Conservation (phyloP, 805 yeast genomes). For the Saccharomycodes ludwigii region DNA sequence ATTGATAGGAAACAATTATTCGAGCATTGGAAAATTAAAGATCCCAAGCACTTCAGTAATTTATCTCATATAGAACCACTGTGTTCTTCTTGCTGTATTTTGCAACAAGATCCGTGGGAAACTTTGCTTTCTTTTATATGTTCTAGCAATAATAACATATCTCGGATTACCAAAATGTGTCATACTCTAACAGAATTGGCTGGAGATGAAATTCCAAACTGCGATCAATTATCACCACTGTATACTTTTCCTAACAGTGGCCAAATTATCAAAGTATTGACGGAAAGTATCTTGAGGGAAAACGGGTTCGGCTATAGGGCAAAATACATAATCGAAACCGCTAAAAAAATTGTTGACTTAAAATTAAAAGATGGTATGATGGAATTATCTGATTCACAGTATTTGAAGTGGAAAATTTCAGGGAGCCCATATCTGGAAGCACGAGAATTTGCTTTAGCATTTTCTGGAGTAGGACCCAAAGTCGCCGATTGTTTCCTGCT, state of each 20-base stretch:
- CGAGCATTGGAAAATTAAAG: conserved; percentile 1
- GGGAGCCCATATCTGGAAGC: conserved; percentile 7
- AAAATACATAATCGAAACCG: conserved; percentile 71
- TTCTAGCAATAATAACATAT: conserved; percentile 91
- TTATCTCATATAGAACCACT: no score
- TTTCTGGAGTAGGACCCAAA: conserved; percentile 91
- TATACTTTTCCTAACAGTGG: conserved; percentile 67
- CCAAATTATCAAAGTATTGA: conserved; percentile 28
- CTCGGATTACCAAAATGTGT: conserved; percentile 89
- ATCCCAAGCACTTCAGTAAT: no score
- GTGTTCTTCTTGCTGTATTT: conserved; percentile 53
- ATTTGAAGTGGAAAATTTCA: conserved; percentile 23
- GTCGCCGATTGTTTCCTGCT: conserved; percentile 94
- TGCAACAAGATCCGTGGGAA: conserved; percentile 97
- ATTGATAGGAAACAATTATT: background rate
- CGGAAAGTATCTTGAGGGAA: conserved; percentile 33
- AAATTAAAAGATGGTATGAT: conserved; percentile 9
- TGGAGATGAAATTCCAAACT: conserved; percentile 47
- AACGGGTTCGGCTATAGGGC: conserved; percentile 86
- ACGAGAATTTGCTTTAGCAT: conserved; percentile 36
- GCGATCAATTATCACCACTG: conserved; percentile 24
- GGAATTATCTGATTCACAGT: conserved; percentile 20
- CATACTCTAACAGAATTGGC: conserved; percentile 58
- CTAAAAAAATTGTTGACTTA: conserved; percentile 35
- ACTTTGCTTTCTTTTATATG: conserved; percentile 83